These are phyloP conservation scores for Trametes versicolor DNA, from an alignment of 1,284 basidiomycete genomes.

Conservation along the genomic window DNA sequence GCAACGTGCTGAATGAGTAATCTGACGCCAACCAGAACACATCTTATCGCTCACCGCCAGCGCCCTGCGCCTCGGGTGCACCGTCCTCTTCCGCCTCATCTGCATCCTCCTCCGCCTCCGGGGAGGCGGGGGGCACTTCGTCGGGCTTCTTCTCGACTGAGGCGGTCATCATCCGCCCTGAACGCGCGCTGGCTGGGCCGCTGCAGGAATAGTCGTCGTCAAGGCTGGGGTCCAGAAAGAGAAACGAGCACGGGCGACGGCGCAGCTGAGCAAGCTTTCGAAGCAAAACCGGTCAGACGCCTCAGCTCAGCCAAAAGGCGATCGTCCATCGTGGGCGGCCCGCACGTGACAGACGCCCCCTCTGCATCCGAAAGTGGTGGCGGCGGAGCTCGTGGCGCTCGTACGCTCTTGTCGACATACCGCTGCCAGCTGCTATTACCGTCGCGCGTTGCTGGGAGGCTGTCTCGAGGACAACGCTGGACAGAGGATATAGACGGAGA, in stretches of 20 bases:
- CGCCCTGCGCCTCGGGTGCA: constrained; percentile 35
- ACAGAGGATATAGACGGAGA: not conserved
- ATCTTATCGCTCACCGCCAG: constrained; percentile 29
- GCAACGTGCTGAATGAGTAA: not conserved
- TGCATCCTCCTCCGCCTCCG: constrained; percentile 42
- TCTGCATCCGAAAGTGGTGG: not conserved
- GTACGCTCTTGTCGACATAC: not conserved
- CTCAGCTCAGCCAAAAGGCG: constrained; percentile 19
- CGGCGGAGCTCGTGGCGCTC: not conserved
- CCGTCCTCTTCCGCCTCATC: constrained; percentile 45
- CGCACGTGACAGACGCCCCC: constrained; percentile 8
- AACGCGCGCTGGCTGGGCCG: not conserved
- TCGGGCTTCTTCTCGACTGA: constrained; percentile 35
- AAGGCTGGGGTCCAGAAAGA: constrained; percentile 5
- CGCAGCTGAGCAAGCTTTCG: constrained; percentile 19
- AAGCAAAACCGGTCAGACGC: constrained; percentile 19
- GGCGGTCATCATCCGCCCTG: constrained; percentile 22
- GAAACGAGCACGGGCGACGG: not conserved
- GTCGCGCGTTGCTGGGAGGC: constrained; percentile 2
- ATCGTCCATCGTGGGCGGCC: constrained; percentile 3
- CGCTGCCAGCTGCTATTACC: not conserved
- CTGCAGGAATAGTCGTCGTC: not conserved
- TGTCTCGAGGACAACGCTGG: constrained; percentile 3
- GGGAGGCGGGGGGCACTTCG: constrained; percentile 34
- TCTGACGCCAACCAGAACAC: not conserved